Evolutionary conservation across 306 rosid species (phyloP), one percentile per base, ranked within the genome.

Genomic region (Cicer bijugum): DNA sequence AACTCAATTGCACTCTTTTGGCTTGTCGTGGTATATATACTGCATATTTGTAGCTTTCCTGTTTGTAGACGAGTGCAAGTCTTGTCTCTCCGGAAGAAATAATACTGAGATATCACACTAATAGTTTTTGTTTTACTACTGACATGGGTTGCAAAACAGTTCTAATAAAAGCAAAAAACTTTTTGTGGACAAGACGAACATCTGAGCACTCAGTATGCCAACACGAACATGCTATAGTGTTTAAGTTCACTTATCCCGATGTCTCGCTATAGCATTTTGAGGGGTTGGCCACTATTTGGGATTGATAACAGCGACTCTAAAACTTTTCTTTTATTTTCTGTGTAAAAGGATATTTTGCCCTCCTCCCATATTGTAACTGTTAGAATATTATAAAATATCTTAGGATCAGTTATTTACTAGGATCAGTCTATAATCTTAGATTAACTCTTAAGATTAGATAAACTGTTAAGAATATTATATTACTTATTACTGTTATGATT

Each of bases 331-430:
- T 51, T 42, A 62, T 9, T 33, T 62, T 52, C 12, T 15, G 37
- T 51, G 44, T 33, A 71, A 14, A 50, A 60, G 65, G 35, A 70
- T 61, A 71, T 62, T 42, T 51, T 14, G 39, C 39, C 72, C 53
- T 60, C 75, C 75, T 78, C 38, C 57, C 74, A 11, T 46, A 35
- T 15, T 48, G 53, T n/a, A 66, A 52, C 58, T 28, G 5, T 28
- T 28, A 28, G 5, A 28, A 2, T 28, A 28, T 28, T 28, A 28
- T 28, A 28, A 28, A 28, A 28, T 28, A 28, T 28, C 35, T 28
- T 28, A 28, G 4, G 4, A 28, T 28, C 4, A 28, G 35, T 28
- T 28, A 28, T 28, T 28, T 28, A 28, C 35, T 3, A 28, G 4
- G 35, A 28, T 28, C 35, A 28, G 35, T 28, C 4, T 28, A 28